Percentiles rank a stretch among this genome's conserved stretches.
phyloP scores from a whole-genome alignment of 805 yeast species.

The Metschnikowia noctiluminum region DNA sequence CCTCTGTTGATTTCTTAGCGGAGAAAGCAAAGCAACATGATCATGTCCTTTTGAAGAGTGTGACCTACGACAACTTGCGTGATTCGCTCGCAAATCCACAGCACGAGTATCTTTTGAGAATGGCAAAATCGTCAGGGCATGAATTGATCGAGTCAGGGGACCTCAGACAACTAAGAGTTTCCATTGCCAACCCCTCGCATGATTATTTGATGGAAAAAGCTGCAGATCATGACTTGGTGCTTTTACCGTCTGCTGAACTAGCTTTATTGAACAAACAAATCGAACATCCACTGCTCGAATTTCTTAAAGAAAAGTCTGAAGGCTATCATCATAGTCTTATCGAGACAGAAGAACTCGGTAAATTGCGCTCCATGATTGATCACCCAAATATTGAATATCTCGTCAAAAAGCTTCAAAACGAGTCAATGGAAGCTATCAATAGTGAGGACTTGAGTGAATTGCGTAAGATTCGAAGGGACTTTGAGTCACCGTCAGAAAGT shows the following conservation, averaged over 20 bases:
- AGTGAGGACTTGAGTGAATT: neutral
- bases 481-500: slow-evolving; percentile 4
- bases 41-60: slow-evolving; percentile 11
- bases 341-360: slow-evolving; percentile 7
- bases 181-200: slow-evolving; percentile 2
- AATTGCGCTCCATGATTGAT: neutral
- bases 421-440: slow-evolving; percentile 9
- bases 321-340: slow-evolving; percentile 4
- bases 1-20: slow-evolving; percentile 15
- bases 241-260: slow-evolving; percentile 10
- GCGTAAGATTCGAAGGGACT: neutral
- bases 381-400: slow-evolving; percentile 14
- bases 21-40: slow-evolving; percentile 16
- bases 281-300: slow-evolving; percentile 12
- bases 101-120: slow-evolving; percentile 12
- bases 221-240: neutral
- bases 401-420: slow-evolving; percentile 7
- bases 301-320: slow-evolving; percentile 8
- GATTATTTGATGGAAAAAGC: slow-evolving; percentile 12
- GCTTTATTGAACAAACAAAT: slow-evolving; percentile 6
- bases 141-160: slow-evolving; percentile 8
- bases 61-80: slow-evolving; percentile 15
- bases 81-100: slow-evolving; percentile 17
- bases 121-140: slow-evolving; percentile 11
- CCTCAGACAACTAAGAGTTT: slow-evolving; percentile 11